phyloP scores from a whole-genome alignment of 495 filamentous ascomycete genomes.

The Xylaria telfairii region DNA sequence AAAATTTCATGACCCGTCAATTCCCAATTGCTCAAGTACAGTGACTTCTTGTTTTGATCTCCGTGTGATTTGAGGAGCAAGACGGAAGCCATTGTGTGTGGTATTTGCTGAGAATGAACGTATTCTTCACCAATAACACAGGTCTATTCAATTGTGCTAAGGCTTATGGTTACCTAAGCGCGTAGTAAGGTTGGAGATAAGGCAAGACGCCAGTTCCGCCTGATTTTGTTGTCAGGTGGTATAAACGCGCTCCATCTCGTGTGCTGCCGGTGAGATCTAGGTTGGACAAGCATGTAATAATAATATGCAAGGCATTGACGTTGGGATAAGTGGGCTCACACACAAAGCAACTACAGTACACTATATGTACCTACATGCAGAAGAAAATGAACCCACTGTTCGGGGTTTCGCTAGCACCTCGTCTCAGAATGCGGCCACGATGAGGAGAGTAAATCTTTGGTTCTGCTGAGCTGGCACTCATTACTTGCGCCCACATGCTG shows the following conservation, averaged over 20 bases:
- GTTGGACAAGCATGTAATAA: constrained; percentile 4
- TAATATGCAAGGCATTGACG: constrained; percentile 11
- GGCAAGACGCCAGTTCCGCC: neutral
- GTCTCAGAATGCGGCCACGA: neutral
- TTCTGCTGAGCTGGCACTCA: constrained; percentile 24
- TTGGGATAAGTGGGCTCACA: constrained; percentile 3
- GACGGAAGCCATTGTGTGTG: no score
- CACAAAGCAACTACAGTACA: neutral
- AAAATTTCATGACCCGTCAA: constrained; percentile 18
- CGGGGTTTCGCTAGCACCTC: neutral
- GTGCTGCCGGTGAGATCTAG: constrained; percentile 4
- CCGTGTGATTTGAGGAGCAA: no score
- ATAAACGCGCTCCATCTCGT: neutral
- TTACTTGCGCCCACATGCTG: neutral
- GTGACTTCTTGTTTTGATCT: neutral
- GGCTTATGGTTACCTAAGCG: neutral
- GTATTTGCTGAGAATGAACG: neutral
- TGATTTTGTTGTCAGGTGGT: constrained; percentile 12
- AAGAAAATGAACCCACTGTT: constrained; percentile 1
- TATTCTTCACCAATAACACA: neutral
- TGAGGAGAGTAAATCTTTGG: neutral
- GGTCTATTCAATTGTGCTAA: neutral
- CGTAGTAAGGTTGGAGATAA: neutral
- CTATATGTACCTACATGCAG: neutral
- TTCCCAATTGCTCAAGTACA: neutral